A percentile compares a stretch with the other conserved stretches of the same genome.
Conservation (phyloP, 108 stramenopile species). For the Schizochytrium sp. region DNA sequence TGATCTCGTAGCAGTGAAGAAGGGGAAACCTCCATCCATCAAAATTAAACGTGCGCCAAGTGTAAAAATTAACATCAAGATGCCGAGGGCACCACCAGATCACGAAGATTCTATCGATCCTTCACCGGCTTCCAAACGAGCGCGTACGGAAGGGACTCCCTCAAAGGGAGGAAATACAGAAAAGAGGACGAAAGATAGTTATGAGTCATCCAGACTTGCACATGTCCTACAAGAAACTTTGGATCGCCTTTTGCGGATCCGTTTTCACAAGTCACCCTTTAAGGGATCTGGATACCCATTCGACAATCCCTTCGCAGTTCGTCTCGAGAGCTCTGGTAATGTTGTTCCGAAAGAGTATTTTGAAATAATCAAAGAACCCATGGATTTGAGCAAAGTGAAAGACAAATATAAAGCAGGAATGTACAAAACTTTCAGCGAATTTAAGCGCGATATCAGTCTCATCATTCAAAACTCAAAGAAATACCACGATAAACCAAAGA, state of each 20-base stretch:
- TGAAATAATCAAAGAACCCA: constrained; percentile 21
- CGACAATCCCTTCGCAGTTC: constrained; percentile 58
- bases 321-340: neutral
- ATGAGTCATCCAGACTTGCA: neutral
- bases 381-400: constrained; percentile 31
- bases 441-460: constrained; percentile 51
- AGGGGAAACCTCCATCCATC: neutral
- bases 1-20: neutral
- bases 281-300: constrained; percentile 37
- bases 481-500: neutral
- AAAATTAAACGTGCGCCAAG: neutral
- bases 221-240: constrained; percentile 11
- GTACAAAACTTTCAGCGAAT: constrained; percentile 22
- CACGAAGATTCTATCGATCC: no score
- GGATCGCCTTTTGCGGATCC: constrained; percentile 8
- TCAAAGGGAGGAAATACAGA: no score
- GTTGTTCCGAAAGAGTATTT: constrained; percentile 13
- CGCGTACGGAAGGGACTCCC: neutral
- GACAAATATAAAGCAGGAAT: neutral
- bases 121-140: neutral
- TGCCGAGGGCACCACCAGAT: neutral
- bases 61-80: constrained; percentile 7
- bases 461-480: neutral
- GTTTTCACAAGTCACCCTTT: constrained; percentile 5
- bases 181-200: neutral